Evolutionary conservation across 305 asterid species (phyloP).

Genomic region (Rubia occidens): DNA sequence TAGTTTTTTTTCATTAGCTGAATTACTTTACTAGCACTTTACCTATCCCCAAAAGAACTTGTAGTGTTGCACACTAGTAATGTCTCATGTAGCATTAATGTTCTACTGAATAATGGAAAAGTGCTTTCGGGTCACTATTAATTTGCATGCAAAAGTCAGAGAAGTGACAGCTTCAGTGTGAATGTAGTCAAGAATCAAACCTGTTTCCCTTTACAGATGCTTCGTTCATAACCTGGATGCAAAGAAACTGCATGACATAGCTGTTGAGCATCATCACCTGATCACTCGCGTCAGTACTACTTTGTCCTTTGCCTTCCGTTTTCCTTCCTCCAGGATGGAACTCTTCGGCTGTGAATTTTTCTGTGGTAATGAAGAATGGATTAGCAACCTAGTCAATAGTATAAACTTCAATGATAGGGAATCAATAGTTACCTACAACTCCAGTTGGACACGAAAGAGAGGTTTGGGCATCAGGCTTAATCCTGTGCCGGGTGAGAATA

Average conservation of each 20-base stretch:
- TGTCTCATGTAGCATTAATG: background rate
- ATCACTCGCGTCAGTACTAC: slow-evolving; percentile 16
- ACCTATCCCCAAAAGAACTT: too few species aligned
- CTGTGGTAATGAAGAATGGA: slow-evolving; percentile 10
- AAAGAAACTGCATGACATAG: slow-evolving; percentile 27
- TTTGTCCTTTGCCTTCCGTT: slow-evolving; percentile 5
- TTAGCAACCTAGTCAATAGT: slow-evolving; percentile 4
- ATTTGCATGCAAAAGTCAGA: background rate
- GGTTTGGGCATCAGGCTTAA: slow-evolving; percentile 19
- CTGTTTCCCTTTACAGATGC: slow-evolving; percentile 13
- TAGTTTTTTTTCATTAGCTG: background rate
- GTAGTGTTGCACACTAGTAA: background rate
- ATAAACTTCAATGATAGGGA: slow-evolving; percentile 5
- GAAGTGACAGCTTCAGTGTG: background rate
- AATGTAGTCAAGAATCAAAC: slow-evolving; percentile 7
- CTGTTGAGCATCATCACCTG: slow-evolving; percentile 27
- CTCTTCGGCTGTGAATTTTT: slow-evolving; percentile 16
- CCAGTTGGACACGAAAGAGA: slow-evolving; percentile 24
- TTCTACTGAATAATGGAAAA: background rate
- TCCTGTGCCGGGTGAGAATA: slow-evolving; percentile 21
- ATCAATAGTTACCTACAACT: slow-evolving; percentile 27
- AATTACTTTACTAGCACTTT: background rate
- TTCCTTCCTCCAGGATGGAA: slow-evolving; percentile 17
- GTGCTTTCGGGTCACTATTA: background rate
- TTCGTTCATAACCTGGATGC: slow-evolving; percentile 26